phyloP scores from a whole-genome alignment of 208 protist genomes.

The Naegleria lovaniensis region DNA sequence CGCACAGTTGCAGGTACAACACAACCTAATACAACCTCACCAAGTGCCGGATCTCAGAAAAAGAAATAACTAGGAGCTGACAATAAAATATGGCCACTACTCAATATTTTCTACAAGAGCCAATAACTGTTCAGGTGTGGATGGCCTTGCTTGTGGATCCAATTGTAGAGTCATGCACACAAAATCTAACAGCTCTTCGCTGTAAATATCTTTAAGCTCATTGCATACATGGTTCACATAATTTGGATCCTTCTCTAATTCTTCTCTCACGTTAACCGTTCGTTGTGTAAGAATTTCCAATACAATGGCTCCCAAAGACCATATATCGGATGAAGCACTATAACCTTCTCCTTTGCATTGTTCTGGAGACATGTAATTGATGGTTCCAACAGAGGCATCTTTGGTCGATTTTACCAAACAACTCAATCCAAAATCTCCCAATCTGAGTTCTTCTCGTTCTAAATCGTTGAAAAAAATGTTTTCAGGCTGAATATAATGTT shows the following conservation, averaged over 20 bases:
- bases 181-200: background rate
- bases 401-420: slow-evolving; percentile 25
- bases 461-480: slow-evolving; percentile 37
- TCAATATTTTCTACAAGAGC: background rate
- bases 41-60: background rate
- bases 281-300: slow-evolving; percentile 31
- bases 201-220: background rate
- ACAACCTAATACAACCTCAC: background rate
- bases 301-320: slow-evolving; percentile 33
- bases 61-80: background rate
- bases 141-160: background rate
- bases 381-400: slow-evolving; percentile 49
- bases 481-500: slow-evolving; percentile 40
- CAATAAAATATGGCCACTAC: background rate
- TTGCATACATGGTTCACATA: background rate
- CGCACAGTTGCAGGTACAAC: background rate
- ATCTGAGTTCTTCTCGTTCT: slow-evolving; percentile 26
- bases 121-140: background rate
- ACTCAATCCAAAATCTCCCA: slow-evolving; percentile 40
- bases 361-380: slow-evolving; percentile 65
- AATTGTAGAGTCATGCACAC: background rate
- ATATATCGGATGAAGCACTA: slow-evolving; percentile 50
- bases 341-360: slow-evolving; percentile 43
- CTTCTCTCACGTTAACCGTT: background rate
- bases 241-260: background rate